Evolutionary conservation across 2,329 filamentous ascomycete genomes (phyloP).

Genomic region (Aspergillus alliaceus): DNA sequence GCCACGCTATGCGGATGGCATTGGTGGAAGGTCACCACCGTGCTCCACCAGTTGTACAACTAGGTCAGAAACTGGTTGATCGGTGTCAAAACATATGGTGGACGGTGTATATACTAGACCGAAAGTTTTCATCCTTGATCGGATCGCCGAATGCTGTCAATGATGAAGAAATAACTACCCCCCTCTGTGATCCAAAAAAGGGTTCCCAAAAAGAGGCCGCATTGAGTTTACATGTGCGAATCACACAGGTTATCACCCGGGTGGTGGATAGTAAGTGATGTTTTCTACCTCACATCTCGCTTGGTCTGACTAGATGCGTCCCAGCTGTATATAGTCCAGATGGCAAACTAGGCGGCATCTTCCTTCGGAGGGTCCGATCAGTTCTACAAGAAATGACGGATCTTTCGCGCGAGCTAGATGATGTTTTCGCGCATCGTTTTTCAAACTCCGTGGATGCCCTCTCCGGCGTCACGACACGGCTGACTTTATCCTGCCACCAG

Average conservation of each 20-base stretch:
- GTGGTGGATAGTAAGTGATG: slow-evolving; percentile 38
- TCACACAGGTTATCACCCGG: slow-evolving; percentile 39
- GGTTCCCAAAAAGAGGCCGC: slow-evolving; percentile 36
- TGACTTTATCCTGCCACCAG: slow-evolving; percentile 34
- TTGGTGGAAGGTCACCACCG: slow-evolving; percentile 55
- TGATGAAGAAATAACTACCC: slow-evolving; percentile 50
- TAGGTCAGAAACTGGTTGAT: slow-evolving; percentile 48
- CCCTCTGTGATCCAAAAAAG: slow-evolving; percentile 41
- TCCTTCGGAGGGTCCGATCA: slow-evolving; percentile 33
- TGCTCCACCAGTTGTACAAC: slow-evolving; percentile 49
- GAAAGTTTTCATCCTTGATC: slow-evolving; percentile 56
- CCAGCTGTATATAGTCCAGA: slow-evolving; percentile 37
- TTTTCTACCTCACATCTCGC: not conserved
- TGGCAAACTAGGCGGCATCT: slow-evolving; percentile 25
- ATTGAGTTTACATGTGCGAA: slow-evolving; percentile 42
- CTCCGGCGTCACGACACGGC: slow-evolving; percentile 37
- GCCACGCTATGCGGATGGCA: slow-evolving; percentile 55
- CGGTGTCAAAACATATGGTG: slow-evolving; percentile 56
- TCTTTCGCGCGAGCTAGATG: slow-evolving; percentile 35
- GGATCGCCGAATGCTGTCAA: slow-evolving; percentile 52
- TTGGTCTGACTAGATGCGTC: not conserved
- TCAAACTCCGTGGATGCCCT: slow-evolving; percentile 37
- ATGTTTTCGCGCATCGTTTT: slow-evolving; percentile 34
- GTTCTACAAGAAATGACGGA: slow-evolving; percentile 34
- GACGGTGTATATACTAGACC: slow-evolving; percentile 56